These are phyloP conservation scores for Komagataella populi DNA, from an alignment of 805 yeast genomes.

Conservation along the genomic window DNA sequence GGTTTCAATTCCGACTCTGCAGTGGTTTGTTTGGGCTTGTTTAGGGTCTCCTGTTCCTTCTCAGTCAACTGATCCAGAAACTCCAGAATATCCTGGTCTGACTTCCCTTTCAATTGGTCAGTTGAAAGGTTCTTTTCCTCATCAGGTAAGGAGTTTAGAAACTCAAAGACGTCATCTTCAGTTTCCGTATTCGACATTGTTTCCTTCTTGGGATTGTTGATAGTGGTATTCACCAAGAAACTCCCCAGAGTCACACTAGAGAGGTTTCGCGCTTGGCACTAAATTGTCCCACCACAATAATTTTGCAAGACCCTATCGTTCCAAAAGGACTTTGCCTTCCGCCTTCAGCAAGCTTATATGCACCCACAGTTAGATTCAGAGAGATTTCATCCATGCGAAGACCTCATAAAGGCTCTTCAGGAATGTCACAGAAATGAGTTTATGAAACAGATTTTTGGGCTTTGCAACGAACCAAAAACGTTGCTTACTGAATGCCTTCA, in stretches of 20 bases:
- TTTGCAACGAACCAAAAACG: slow-evolving; percentile 74
- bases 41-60: slow-evolving; percentile 10
- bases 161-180: slow-evolving; percentile 68
- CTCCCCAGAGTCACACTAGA: neutral
- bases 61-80: slow-evolving; percentile 61
- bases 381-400: slow-evolving; percentile 47
- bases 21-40: neutral
- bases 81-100: slow-evolving; percentile 38
- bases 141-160: slow-evolving; percentile 69
- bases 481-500: slow-evolving; percentile 72
- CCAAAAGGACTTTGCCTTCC: neutral
- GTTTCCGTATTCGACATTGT: slow-evolving; percentile 9
- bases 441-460: slow-evolving; percentile 60
- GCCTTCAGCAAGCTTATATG: slow-evolving; percentile 13
- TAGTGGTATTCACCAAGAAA: neutral
- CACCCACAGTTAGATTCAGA: slow-evolving; percentile 31
- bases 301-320: neutral
- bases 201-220: neutral
- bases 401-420: slow-evolving; percentile 76
- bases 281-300: neutral
- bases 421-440: slow-evolving; percentile 72
- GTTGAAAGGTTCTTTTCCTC: slow-evolving; percentile 18
- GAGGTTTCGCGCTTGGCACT: neutral
- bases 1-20: neutral
- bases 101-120: slow-evolving; percentile 18